Base-by-base conservation (phyloP, 1,284 basidiomycete species). In the Ustilago bromivora region DNA sequence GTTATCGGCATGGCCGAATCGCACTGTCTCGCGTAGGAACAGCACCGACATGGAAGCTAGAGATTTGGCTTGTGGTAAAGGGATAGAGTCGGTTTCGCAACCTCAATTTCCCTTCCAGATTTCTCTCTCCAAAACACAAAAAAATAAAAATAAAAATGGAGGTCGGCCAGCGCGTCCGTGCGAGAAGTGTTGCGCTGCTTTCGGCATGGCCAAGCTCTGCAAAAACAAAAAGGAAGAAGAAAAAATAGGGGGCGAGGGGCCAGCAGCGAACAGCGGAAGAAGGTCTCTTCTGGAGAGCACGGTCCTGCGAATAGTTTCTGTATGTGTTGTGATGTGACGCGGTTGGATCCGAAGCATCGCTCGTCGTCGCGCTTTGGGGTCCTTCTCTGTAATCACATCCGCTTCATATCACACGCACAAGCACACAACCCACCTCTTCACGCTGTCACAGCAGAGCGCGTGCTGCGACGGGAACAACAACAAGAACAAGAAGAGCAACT, bases 361-460 rank as follows among this genome's bases (percentile, higher is more conserved):
- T 46, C 43, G 5, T 46, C 43, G 43, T 19, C 19, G n/a, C 11
- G 43, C n/a, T 46, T 46, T 46, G 43, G 59, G 69, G 59, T 57
- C 56, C 59, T 60, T 66, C 38, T 66, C 62, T 71, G 52, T 65
- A 65, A 60, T 71, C 62, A 65, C 66, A 61, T 34, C 15, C 35
- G 28, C 61, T 62, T 68, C 60, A 62, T 58, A 57, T 58, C 66
- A 62, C 51, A 57, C 51, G 28, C 60, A 36, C 46, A 31, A 52
- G 9, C 23, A n/a, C 23, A 28, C 23, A 31, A 46, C 43, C 43
- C 43, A 46, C 43, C 56, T 28, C 51, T 61, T 13, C 56, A 58
- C 40, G 51, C 49, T 65, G 63, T 65, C 49, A 61, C 55, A 35
- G 47, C 47, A 23, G 15, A 57, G 59, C 9, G 56, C 43, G 28